Evolutionary conservation across 1,284 basidiomycete species (phyloP).

Genomic region (Pseudozyma tsukubaensis): DNA sequence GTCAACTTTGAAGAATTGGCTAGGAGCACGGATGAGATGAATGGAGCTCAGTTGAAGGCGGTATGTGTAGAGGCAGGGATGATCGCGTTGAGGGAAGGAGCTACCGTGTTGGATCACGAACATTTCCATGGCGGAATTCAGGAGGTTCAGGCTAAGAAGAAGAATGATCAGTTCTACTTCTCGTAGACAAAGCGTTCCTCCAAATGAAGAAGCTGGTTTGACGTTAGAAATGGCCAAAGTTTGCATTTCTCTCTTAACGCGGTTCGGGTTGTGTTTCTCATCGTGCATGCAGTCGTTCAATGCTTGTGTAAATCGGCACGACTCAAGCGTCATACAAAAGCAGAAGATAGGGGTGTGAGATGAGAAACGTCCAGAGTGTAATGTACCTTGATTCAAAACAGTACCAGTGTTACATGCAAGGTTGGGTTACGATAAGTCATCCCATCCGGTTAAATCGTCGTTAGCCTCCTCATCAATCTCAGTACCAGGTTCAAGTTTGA

Average conservation of each 20-base stretch:
- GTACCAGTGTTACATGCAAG: neutral
- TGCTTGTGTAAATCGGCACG: too few species aligned
- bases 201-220: too few species aligned
- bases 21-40: conserved; percentile 81
- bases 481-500: conserved; percentile 26
- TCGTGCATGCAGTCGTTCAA: neutral
- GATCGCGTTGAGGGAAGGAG: conserved; percentile 94
- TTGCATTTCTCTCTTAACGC: too few species aligned
- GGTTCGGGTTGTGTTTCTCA: neutral
- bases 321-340: too few species aligned
- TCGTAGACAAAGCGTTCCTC: conserved; percentile 27
- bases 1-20: conserved; percentile 83
- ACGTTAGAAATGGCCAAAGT: too few species aligned
- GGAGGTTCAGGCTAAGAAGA: conserved; percentile 69
- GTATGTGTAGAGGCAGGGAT: conserved; percentile 94
- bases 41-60: conserved; percentile 74
- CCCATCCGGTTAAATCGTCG: conserved; percentile 44
- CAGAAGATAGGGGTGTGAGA: too few species aligned
- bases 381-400: neutral
- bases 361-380: neutral
- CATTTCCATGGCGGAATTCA: conserved; percentile 68
- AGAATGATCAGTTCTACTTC: conserved; percentile 67
- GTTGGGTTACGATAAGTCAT: conserved; percentile 25
- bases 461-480: neutral
- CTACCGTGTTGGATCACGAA: conserved; percentile 72